These are phyloP conservation scores for Eucalyptus cladocalyx DNA, from an alignment of 345 rosid species.

Conservation along the genomic window DNA sequence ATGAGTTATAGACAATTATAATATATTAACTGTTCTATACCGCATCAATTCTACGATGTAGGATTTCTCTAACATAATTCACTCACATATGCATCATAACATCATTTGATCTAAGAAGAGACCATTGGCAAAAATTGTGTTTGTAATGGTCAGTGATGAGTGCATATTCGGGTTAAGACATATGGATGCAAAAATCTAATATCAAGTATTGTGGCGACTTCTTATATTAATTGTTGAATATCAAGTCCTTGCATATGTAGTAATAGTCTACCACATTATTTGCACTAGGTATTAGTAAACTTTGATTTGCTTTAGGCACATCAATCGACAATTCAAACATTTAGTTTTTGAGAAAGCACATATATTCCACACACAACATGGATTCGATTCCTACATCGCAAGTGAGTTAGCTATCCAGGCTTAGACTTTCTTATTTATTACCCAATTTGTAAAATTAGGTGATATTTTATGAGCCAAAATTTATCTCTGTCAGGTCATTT, in stretches of 20 bases:
- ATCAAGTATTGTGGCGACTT: rapidly evolving
- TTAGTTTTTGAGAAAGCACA: background rate
- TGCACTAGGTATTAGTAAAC: background rate
- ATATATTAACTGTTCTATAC: rapidly evolving
- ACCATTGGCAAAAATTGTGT: background rate
- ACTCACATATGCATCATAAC: too few relatives aligned
- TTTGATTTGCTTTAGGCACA: background rate
- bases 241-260: background rate
- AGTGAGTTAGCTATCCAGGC: background rate
- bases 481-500: too few relatives aligned
- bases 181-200: background rate
- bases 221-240: background rate
- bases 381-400: background rate
- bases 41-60: rapidly evolving
- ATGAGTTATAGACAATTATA: too few relatives aligned
- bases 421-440: background rate
- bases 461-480: too few relatives aligned
- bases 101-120: rapidly evolving
- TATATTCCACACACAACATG: background rate
- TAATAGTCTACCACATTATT: background rate
- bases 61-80: too few relatives aligned
- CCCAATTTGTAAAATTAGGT: too few relatives aligned
- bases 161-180: background rate
- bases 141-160: background rate
- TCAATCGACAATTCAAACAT: background rate